A percentile compares a stretch with the other conserved stretches of the same genome.
Conservation (phyloP, 805 yeast species). For the Metschnikowia baotianmanensis region DNA sequence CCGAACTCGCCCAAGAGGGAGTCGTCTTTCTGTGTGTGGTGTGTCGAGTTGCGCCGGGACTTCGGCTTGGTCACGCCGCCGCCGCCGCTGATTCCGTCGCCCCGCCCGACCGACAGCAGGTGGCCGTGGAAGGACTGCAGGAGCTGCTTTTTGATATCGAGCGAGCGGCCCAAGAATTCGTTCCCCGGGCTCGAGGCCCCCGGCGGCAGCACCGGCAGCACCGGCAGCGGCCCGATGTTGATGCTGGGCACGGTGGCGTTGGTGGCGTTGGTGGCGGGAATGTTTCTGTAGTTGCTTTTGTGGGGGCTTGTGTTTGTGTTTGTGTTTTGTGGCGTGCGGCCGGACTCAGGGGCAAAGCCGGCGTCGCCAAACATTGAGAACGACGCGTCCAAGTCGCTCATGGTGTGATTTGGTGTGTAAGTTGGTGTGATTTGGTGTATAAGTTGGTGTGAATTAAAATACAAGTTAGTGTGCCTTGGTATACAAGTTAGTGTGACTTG, state of each 20-base stretch:
- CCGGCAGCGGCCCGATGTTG: constrained; percentile 22
- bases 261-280: constrained; percentile 3
- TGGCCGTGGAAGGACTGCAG: constrained; percentile 35
- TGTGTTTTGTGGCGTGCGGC: no score
- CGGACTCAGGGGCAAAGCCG: background rate
- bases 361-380: no score
- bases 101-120: constrained; percentile 14
- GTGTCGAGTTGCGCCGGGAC: constrained; percentile 34
- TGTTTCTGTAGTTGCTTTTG: background rate
- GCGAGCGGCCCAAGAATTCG: constrained; percentile 28
- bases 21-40: constrained; percentile 24
- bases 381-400: no score
- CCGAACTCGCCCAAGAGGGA: constrained; percentile 17
- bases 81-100: constrained; percentile 14
- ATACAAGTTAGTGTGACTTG: no score
- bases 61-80: constrained; percentile 41
- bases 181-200: constrained; percentile 22
- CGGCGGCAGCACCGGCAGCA: no score
- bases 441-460: no score
- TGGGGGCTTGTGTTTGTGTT: no score
- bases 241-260: constrained; percentile 27
- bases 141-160: constrained; percentile 41
- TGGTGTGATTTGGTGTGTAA: no score
- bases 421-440: no score
- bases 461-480: no score